Percentiles rank a stretch among this genome's conserved stretches.
Evolutionary conservation across 177 flowering plant species (phyloP).

Genomic region (Vitis hybrid): DNA sequence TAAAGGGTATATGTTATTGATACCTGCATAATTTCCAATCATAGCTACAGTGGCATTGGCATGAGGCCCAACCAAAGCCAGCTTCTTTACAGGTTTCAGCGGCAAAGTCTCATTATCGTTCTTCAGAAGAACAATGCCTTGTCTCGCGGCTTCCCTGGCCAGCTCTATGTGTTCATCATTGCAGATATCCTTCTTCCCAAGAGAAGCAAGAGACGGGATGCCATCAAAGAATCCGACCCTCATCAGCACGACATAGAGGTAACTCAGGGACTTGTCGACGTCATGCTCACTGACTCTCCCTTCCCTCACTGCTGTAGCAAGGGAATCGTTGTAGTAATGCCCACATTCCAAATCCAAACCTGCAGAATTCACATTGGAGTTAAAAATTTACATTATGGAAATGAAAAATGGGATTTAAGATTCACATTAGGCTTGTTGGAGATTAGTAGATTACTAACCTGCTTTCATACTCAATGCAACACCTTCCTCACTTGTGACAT

Average conservation of each 20-base stretch:
- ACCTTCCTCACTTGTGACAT: constrained; percentile 21
- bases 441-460: constrained; percentile 1
- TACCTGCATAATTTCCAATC: too few relatives aligned
- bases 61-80: too few relatives aligned
- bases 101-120: constrained; percentile 26
- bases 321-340: constrained; percentile 7
- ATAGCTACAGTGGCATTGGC: too few relatives aligned
- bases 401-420: too few relatives aligned
- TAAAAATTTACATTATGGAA: too few relatives aligned
- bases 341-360: constrained; percentile 30
- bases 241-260: constrained; percentile 12
- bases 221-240: constrained; percentile 28
- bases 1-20: too few relatives aligned
- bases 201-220: background rate
- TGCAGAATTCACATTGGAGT: background rate
- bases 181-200: constrained; percentile 23
- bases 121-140: constrained; percentile 36
- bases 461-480: constrained; percentile 21
- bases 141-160: constrained; percentile 30
- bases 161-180: constrained; percentile 8
- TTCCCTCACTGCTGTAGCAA: constrained; percentile 1
- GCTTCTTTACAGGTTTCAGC: background rate
- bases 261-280: constrained; percentile 11
- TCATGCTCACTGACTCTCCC: constrained; percentile 14
- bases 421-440: too few relatives aligned